These are phyloP conservation scores for Aechmea fasciata DNA, from an alignment of 176 grass and related monocot species.

Conservation along the genomic window DNA sequence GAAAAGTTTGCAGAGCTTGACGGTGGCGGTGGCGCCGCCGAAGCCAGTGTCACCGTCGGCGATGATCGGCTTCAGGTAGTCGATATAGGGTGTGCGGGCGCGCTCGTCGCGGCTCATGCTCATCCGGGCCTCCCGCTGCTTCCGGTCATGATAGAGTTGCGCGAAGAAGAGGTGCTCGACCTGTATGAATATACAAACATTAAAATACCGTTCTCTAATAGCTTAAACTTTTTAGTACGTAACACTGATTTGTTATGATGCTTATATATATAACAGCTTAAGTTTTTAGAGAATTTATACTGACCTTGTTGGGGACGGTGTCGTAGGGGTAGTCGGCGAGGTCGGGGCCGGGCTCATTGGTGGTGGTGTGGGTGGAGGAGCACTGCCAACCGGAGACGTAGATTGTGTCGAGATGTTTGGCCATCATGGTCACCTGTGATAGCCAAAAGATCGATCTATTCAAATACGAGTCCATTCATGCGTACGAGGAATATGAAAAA, in stretches of 20 bases:
- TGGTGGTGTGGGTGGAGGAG: slow-evolving; percentile 89
- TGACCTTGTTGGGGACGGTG: slow-evolving; percentile 72
- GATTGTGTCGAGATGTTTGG: slow-evolving; percentile 81
- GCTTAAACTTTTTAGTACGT: too few relatives aligned
- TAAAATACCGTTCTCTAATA: too few relatives aligned
- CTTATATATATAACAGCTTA: neutral
- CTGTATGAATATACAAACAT: neutral
- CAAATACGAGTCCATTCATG: too few relatives aligned
- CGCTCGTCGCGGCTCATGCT: slow-evolving; percentile 43
- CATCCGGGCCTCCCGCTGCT: slow-evolving; percentile 80
- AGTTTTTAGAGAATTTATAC: neutral
- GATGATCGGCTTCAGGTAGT: slow-evolving; percentile 74
- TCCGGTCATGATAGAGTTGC: slow-evolving; percentile 72
- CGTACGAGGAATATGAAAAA: too few relatives aligned
- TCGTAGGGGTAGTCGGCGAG: slow-evolving; percentile 97
- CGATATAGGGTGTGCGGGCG: slow-evolving; percentile 27
- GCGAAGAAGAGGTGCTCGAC: slow-evolving; percentile 86
- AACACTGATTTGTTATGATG: too few relatives aligned
- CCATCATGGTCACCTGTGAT: slow-evolving; percentile 86
- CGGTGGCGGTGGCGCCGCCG: slow-evolving; percentile 71
- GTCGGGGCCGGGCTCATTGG: slow-evolving; percentile 73
- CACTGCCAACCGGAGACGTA: slow-evolving; percentile 99
- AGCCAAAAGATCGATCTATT: too few relatives aligned
- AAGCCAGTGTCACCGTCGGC: slow-evolving; percentile 84
- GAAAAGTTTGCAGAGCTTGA: slow-evolving; percentile 95